These are phyloP conservation scores for Hymenoscyphus fructigenus DNA, from an alignment of 2,329 filamentous ascomycete species.

Conservation along the genomic window DNA sequence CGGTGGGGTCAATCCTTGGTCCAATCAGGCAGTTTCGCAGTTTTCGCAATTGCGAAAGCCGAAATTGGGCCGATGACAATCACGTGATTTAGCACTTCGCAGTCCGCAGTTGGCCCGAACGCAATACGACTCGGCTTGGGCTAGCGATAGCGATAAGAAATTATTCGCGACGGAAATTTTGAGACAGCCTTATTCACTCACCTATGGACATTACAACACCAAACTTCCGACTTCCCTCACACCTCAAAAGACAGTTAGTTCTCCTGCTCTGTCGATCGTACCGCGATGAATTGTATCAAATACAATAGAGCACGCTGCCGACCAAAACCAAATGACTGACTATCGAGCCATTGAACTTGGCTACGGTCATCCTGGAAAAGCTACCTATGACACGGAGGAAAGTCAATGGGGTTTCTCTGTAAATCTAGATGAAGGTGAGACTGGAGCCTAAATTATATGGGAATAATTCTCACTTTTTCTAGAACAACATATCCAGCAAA, in stretches of 20 bases:
- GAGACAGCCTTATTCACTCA: not conserved
- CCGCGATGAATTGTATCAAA: constrained; percentile 28
- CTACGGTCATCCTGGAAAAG: constrained; percentile 53
- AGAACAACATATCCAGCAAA: constrained; percentile 30
- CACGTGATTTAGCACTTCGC: too few relatives aligned
- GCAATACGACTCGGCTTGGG: too few relatives aligned
- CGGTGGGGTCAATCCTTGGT: too few relatives aligned
- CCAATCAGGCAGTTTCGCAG: too few relatives aligned
- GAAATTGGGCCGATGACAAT: too few relatives aligned
- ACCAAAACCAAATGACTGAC: constrained; percentile 39
- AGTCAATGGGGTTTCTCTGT: constrained; percentile 35
- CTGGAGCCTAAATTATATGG: not conserved
- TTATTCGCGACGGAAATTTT: not conserved
- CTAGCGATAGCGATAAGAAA: not conserved
- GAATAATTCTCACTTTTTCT: constrained; percentile 13
- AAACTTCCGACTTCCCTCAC: not conserved
- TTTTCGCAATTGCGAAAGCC: too few relatives aligned
- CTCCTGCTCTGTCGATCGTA: not conserved
- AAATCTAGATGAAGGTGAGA: constrained; percentile 23
- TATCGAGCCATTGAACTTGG: constrained; percentile 47
- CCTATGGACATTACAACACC: not conserved
- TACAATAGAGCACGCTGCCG: constrained; percentile 18
- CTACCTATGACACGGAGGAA: constrained; percentile 43
- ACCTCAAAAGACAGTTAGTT: not conserved
- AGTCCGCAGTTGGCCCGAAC: too few relatives aligned